phyloP scores from a whole-genome alignment of 139 green algal genomes.

The Volvox reticuliferus region DNA sequence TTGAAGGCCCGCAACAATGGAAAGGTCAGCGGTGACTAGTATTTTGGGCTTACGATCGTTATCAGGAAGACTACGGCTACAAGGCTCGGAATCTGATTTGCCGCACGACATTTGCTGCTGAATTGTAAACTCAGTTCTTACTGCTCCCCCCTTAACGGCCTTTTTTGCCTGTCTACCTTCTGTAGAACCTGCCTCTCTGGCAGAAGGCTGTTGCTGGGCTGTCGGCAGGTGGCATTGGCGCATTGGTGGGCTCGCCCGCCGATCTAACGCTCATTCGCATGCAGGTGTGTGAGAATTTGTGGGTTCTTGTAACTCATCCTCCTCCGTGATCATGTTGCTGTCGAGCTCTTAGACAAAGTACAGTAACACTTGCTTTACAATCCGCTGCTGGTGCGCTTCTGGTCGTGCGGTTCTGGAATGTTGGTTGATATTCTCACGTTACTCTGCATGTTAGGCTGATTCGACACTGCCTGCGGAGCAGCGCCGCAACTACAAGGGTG shows the following conservation, averaged over 20 bases:
- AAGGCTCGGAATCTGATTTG: too few species aligned
- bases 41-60: background rate
- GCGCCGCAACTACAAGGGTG: conserved; percentile 92
- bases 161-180: background rate
- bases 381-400: too few species aligned
- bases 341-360: too few species aligned
- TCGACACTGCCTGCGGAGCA: conserved; percentile 83
- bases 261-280: conserved; percentile 98
- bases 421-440: background rate
- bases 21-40: conserved; percentile 23
- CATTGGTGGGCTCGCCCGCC: conserved; percentile 94
- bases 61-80: background rate
- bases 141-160: background rate
- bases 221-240: conserved; percentile 93
- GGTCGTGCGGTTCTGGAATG: too few species aligned
- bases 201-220: conserved; percentile 92
- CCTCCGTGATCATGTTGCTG: too few species aligned
- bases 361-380: too few species aligned
- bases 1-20: conserved; percentile 65
- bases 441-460: conserved; percentile 72
- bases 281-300: conserved; percentile 71
- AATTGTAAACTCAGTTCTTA: background rate
- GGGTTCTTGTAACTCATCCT: too few species aligned
- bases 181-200: conserved; percentile 84
- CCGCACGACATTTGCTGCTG: too few species aligned